These are phyloP conservation scores for Collybiopsis luxurians DNA, from an alignment of 768 basidiomycete species.

Conservation along the genomic window DNA sequence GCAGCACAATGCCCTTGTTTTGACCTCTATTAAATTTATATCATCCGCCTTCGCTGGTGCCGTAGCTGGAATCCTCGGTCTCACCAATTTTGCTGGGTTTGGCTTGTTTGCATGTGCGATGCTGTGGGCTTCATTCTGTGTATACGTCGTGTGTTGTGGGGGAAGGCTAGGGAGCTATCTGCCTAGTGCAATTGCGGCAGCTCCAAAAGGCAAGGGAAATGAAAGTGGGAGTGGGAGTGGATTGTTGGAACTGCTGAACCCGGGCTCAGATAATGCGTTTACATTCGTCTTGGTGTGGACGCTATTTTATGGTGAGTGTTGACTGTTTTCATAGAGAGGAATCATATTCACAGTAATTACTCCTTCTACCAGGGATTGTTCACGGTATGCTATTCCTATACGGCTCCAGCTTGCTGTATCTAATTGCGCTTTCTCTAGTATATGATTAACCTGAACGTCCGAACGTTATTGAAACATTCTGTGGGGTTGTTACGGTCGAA, in stretches of 20 bases:
- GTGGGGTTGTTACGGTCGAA: too few relatives aligned
- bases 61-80: conserved; percentile 84
- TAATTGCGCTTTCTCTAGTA: too few relatives aligned
- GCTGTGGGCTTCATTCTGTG: conserved; percentile 60
- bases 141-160: conserved; percentile 70
- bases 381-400: too few relatives aligned
- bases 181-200: not conserved
- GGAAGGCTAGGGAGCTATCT: conserved; percentile 41
- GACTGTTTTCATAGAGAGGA: not conserved
- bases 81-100: conserved; percentile 84
- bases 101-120: conserved; percentile 70
- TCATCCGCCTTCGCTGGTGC: conserved; percentile 85
- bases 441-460: too few relatives aligned
- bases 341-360: too few relatives aligned
- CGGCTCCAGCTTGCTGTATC: too few relatives aligned
- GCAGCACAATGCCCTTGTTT: conserved; percentile 21
- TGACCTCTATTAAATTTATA: conserved; percentile 73
- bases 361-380: too few relatives aligned
- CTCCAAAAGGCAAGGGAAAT: not conserved
- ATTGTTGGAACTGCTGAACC: conserved; percentile 66
- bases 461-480: too few relatives aligned
- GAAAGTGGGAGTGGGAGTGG: conserved; percentile 63
- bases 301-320: conserved; percentile 76
- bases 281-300: conserved; percentile 95
- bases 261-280: conserved; percentile 88